These are phyloP conservation scores for Botryotinia convoluta DNA, from an alignment of 2,329 filamentous ascomycete genomes.

Conservation along the genomic window DNA sequence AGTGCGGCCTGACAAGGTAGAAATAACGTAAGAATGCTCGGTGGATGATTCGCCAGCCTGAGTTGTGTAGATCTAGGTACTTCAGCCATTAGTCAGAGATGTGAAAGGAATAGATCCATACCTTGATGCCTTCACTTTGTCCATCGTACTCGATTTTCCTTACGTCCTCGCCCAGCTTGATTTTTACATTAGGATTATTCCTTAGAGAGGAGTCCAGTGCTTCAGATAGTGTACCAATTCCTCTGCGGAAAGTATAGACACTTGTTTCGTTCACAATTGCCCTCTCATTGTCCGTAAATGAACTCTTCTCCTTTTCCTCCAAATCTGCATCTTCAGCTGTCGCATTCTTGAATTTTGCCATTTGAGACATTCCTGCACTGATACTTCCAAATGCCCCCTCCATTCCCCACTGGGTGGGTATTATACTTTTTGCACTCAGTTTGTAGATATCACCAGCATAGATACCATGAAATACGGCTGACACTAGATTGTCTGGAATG, in stretches of 20 bases:
- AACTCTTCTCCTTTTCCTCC: slow-evolving; percentile 1
- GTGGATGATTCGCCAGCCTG: slow-evolving; percentile 24
- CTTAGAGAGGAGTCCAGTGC: slow-evolving; percentile 52
- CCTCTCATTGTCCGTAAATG: slow-evolving; percentile 3
- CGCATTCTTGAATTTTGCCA: neutral
- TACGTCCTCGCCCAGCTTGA: slow-evolving; percentile 52
- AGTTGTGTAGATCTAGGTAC: slow-evolving; percentile 37
- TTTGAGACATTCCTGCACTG: slow-evolving; percentile 5
- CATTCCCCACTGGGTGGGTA: slow-evolving; percentile 29
- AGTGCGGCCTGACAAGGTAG: slow-evolving; percentile 49
- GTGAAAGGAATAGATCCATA: slow-evolving; percentile 35
- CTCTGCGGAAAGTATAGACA: slow-evolving; percentile 52
- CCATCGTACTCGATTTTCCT: slow-evolving; percentile 44
- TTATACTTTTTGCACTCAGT: slow-evolving; percentile 67
- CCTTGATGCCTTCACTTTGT: slow-evolving; percentile 43
- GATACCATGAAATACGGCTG: slow-evolving; percentile 79
- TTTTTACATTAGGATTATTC: slow-evolving; percentile 55
- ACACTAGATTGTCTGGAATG: slow-evolving; percentile 69
- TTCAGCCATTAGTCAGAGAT: slow-evolving; percentile 4
- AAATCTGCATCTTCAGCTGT: slow-evolving; percentile 10
- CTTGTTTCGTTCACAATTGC: slow-evolving; percentile 28
- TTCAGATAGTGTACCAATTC: slow-evolving; percentile 60
- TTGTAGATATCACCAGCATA: slow-evolving; percentile 86
- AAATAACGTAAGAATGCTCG: slow-evolving; percentile 59
- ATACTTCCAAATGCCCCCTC: slow-evolving; percentile 29